A percentile compares a stretch with the other conserved stretches of the same genome.
These are phyloP conservation scores for Arthrinium phaeospermum DNA, from an alignment of 2,329 filamentous ascomycete species.

Conservation along the genomic window DNA sequence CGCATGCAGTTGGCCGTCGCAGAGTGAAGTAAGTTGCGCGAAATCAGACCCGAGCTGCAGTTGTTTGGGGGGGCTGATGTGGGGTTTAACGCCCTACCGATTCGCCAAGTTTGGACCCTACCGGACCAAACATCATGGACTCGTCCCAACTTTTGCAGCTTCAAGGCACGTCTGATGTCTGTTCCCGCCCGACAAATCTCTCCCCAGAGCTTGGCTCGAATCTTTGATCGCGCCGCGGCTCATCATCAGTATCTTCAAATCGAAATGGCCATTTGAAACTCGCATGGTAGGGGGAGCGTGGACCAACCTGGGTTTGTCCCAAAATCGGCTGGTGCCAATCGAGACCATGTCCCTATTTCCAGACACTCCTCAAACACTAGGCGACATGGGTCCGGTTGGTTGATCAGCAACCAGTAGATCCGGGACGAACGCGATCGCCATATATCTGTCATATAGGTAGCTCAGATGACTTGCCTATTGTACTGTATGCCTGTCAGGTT, in stretches of 20 bases:
- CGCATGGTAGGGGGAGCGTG: neutral
- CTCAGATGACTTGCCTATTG: neutral
- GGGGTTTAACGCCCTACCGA: neutral
- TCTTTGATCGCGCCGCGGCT: neutral
- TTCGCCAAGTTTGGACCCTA: neutral
- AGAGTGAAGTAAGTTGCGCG: neutral
- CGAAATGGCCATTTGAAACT: neutral
- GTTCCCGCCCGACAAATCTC: neutral
- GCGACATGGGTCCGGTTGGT: neutral
- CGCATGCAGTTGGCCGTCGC: neutral
- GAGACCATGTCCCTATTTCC: conserved; percentile 1
- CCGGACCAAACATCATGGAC: neutral
- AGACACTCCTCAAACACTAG: conserved; percentile 14
- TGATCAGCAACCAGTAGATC: conserved; percentile 10
- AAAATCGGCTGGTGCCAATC: neutral
- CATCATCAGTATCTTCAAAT: neutral
- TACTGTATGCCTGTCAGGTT: neutral
- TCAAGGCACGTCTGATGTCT: neutral
- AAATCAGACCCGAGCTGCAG: neutral
- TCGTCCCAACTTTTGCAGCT: neutral
- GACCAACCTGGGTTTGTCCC: neutral
- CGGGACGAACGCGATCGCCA: conserved; percentile 10
- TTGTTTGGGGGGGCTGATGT: neutral
- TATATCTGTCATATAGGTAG: conserved; percentile 6
- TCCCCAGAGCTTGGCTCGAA: neutral